These are phyloP conservation scores for Psilocybe cubensis DNA, from an alignment of 768 basidiomycete genomes.

Conservation along the genomic window DNA sequence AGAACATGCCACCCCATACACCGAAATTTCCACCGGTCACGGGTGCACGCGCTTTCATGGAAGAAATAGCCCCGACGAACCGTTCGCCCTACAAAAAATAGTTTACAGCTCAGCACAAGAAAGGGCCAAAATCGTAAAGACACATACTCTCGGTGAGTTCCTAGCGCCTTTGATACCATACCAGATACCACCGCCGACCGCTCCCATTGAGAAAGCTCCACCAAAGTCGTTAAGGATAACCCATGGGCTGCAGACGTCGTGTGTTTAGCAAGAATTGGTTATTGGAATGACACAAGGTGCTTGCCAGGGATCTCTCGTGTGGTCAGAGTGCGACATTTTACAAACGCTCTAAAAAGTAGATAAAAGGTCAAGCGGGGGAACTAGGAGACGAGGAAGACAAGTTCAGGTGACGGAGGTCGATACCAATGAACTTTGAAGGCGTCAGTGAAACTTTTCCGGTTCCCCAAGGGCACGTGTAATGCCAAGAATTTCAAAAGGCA, in stretches of 20 bases:
- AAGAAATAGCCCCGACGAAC: conserved; percentile 89
- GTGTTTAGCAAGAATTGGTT: conserved; percentile 1
- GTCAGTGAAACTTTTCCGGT: conserved; percentile 39
- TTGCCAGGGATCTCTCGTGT: conserved; percentile 32
- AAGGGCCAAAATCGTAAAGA: background rate
- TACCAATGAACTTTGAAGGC: conserved; percentile 6
- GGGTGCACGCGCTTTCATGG: conserved; percentile 97
- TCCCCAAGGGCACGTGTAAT: conserved; percentile 30
- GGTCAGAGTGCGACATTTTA: conserved; percentile 29
- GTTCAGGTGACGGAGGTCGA: conserved; percentile 2
- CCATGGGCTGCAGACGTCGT: conserved; percentile 74
- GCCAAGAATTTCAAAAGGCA: conserved; percentile 2
- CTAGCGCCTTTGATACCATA: conserved; percentile 98
- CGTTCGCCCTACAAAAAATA: conserved; percentile 76
- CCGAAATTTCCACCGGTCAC: conserved; percentile 98
- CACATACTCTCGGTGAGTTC: conserved; percentile 88
- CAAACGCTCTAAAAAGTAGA: conserved; percentile 7
- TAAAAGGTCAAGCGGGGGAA: conserved; percentile 7
- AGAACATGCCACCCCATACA: conserved; percentile 98
- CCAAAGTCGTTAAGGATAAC: conserved; percentile 98
- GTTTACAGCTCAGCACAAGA: conserved; percentile 14
- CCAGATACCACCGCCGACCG: conserved; percentile 97
- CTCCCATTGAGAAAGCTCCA: conserved; percentile 97
- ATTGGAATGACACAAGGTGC: background rate
- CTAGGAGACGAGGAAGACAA: conserved; percentile 9